Evolutionary conservation across 495 filamentous ascomycete genomes (phyloP).

Genomic region (Aspergillus coremiiformis): DNA sequence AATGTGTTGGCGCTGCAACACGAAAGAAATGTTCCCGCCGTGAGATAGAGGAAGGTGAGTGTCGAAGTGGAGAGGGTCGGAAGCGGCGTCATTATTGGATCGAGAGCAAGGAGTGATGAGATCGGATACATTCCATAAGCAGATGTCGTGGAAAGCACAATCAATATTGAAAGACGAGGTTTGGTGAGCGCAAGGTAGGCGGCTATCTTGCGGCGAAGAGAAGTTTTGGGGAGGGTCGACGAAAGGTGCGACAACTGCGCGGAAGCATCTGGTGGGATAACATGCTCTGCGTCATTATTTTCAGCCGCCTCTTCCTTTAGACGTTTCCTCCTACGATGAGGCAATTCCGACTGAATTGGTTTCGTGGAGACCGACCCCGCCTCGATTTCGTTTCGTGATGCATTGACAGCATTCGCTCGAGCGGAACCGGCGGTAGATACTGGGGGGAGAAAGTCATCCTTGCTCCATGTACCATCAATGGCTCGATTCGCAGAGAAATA

Average conservation of each 20-base stretch:
- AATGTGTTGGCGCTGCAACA: conserved; percentile 83
- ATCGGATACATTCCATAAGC: conserved; percentile 92
- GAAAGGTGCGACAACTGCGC: conserved; percentile 68
- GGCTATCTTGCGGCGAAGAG: conserved; percentile 69
- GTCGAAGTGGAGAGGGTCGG: conserved; percentile 83
- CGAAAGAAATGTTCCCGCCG: conserved; percentile 77
- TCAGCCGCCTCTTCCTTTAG: conserved; percentile 34
- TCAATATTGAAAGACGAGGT: conserved; percentile 84
- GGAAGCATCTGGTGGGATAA: conserved; percentile 75
- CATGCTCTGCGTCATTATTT: conserved; percentile 20
- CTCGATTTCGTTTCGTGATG: conserved; percentile 2
- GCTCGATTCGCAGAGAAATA: conserved; percentile 38
- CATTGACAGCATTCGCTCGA: conserved; percentile 7
- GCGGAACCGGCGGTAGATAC: conserved; percentile 14
- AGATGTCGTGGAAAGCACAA: conserved; percentile 84
- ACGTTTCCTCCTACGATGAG: conserved; percentile 46
- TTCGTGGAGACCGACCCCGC: conserved; percentile 17
- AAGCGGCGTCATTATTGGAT: conserved; percentile 59
- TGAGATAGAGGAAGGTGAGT: conserved; percentile 87
- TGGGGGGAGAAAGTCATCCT: conserved; percentile 25
- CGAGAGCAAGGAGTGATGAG: conserved; percentile 42
- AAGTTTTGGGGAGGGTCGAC: conserved; percentile 56
- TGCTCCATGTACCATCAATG: conserved; percentile 12
- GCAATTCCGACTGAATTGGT: conserved; percentile 30
- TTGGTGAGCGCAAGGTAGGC: conserved; percentile 88